Percentiles rank a stretch among this genome's conserved stretches.
Conservation (phyloP, 257 asterid genomes). For the Jacaranda mimosifolia region DNA sequence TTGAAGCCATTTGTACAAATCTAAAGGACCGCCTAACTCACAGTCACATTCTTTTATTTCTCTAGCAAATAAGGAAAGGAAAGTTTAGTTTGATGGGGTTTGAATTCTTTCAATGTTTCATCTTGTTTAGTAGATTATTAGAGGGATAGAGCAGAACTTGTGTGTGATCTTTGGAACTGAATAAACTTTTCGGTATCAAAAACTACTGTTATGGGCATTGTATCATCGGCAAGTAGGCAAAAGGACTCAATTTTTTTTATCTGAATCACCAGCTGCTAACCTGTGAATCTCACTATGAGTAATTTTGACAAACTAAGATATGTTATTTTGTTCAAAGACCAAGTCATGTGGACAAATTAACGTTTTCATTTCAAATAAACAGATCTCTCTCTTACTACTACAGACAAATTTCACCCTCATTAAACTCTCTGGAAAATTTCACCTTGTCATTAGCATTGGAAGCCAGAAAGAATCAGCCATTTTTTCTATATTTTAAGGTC, state of each 20-base stretch:
- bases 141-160: background rate
- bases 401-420: too few species aligned
- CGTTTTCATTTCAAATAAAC: background rate
- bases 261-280: background rate
- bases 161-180: background rate
- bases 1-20: slow-evolving; percentile 34
- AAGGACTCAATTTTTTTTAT: too few species aligned
- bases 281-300: slow-evolving; percentile 17
- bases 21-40: background rate
- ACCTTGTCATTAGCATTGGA: slow-evolving; percentile 5
- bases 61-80: slow-evolving; percentile 25
- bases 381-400: background rate
- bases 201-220: background rate
- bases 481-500: background rate
- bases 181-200: background rate
- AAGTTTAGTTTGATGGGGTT: background rate
- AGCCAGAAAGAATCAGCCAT: slow-evolving; percentile 12
- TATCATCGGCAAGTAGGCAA: too few species aligned
- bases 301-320: background rate
- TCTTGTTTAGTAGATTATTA: background rate
- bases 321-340: slow-evolving; percentile 6
- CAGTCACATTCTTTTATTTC: slow-evolving; percentile 33
- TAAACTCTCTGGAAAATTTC: background rate
- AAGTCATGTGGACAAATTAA: slow-evolving; percentile 8
- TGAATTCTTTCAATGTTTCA: slow-evolving; percentile 10